Evolutionary conservation across 1,139 yeast species (phyloP).

Genomic region (Lodderomyces parapsilosis): DNA sequence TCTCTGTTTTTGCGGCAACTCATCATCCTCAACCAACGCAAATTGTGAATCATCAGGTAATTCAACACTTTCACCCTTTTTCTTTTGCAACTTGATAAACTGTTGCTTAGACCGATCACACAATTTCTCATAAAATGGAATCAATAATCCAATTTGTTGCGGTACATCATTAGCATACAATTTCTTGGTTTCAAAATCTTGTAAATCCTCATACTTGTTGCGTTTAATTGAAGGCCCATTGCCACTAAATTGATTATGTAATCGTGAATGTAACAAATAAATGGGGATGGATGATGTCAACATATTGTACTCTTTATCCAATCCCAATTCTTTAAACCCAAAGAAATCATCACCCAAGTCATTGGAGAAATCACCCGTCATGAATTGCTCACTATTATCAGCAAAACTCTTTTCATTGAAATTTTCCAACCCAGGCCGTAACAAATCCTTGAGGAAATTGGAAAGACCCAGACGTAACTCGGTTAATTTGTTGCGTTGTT

Average conservation of each 20-base stretch:
- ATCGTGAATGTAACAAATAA: slow-evolving; percentile 78
- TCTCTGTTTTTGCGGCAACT: slow-evolving; percentile 75
- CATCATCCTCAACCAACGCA: slow-evolving; percentile 70
- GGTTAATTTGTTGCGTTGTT: slow-evolving; percentile 65
- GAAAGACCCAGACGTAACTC: slow-evolving; percentile 71
- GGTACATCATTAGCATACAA: slow-evolving; percentile 52
- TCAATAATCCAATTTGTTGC: slow-evolving; percentile 56
- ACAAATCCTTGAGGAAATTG: slow-evolving; percentile 71
- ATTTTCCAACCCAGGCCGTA: slow-evolving; percentile 81
- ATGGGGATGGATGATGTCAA: slow-evolving; percentile 85
- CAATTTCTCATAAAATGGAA: slow-evolving; percentile 55
- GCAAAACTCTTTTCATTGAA: slow-evolving; percentile 74
- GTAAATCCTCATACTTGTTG: slow-evolving; percentile 62
- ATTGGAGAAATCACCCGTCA: slow-evolving; percentile 91
- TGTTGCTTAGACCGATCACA: slow-evolving; percentile 52
- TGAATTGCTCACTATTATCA: slow-evolving; percentile 90
- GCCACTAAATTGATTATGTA: slow-evolving; percentile 51
- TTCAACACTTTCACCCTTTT: slow-evolving; percentile 50
- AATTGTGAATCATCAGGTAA: slow-evolving; percentile 43
- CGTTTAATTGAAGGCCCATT: slow-evolving; percentile 46
- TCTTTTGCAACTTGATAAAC: slow-evolving; percentile 50
- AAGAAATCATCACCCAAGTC: slow-evolving; percentile 96
- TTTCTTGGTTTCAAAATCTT: slow-evolving; percentile 47
- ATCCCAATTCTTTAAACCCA: slow-evolving; percentile 91
- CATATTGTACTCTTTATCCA: slow-evolving; percentile 91